These are phyloP conservation scores for Pichia californica DNA, from an alignment of 805 yeast genomes.

Conservation along the genomic window DNA sequence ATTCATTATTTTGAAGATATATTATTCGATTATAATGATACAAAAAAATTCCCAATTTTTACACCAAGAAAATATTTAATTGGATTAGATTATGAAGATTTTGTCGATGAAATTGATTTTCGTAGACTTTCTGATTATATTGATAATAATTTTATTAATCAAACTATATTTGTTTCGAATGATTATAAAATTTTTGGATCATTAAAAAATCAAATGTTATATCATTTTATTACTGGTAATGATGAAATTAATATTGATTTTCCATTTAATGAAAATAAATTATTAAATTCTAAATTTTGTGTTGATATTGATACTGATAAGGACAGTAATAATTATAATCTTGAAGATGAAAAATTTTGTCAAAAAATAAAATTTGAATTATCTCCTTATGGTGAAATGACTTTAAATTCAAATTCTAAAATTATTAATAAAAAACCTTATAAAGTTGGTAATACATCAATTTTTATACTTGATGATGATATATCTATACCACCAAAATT, in stretches of 20 bases:
- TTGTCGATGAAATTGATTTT: conserved; percentile 65
- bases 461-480: conserved; percentile 58
- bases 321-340: conserved; percentile 20
- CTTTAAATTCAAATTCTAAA: conserved; percentile 52
- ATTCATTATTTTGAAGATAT: conserved; percentile 40
- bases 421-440: conserved; percentile 35
- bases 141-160: conserved; percentile 42
- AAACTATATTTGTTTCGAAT: conserved; percentile 53
- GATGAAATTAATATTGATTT: conserved; percentile 14
- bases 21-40: conserved; percentile 15
- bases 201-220: conserved; percentile 37
- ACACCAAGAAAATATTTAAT: conserved; percentile 52
- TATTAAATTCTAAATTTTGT: conserved; percentile 51
- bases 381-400: conserved; percentile 25
- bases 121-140: conserved; percentile 51
- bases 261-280: conserved; percentile 4
- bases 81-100: conserved; percentile 52
- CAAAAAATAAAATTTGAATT: conserved; percentile 45
- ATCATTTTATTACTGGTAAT: conserved; percentile 56
- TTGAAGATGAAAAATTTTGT: conserved; percentile 40
- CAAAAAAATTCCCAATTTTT: conserved; percentile 27
- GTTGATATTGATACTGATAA: conserved; percentile 20
- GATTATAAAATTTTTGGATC: conserved; percentile 25
- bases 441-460: conserved; percentile 55
- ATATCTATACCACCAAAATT: conserved; percentile 59